Evolutionary conservation across 2,329 filamentous ascomycete species (phyloP).

Genomic region (Elsinoe australis): DNA sequence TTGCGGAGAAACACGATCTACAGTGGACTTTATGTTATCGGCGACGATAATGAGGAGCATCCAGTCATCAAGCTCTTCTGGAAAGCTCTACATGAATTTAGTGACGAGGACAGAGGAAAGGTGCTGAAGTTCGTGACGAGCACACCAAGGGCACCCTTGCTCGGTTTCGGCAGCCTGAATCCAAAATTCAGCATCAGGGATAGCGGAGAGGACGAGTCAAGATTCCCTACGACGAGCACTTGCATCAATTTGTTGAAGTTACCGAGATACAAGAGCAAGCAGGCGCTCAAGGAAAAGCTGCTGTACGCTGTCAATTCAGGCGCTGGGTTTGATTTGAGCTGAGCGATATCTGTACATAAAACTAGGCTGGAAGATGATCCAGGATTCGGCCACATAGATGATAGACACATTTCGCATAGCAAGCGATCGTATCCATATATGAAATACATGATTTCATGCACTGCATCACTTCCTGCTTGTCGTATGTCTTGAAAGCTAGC

Average conservation of each 20-base stretch:
- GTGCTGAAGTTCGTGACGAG: constrained; percentile 95
- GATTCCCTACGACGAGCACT: constrained; percentile 87
- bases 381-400: no score
- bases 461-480: no score
- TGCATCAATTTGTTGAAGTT: constrained; percentile 93
- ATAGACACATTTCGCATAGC: no score
- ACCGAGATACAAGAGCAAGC: constrained; percentile 65
- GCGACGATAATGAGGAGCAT: constrained; percentile 82
- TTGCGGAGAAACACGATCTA: constrained; percentile 77
- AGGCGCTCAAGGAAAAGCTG: constrained; percentile 66
- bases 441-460: no score
- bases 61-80: constrained; percentile 82
- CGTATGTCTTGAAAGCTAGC: no score
- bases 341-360: no score
- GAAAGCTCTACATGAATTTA: constrained; percentile 72
- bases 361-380: no score
- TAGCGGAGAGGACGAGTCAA: constrained; percentile 63
- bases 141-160: constrained; percentile 78
- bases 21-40: constrained; percentile 78
- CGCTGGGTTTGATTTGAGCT: constrained; percentile 86
- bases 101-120: constrained; percentile 69
- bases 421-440: no score
- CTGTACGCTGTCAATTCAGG: constrained; percentile 84
- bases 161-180: constrained; percentile 80
- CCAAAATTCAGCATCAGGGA: constrained; percentile 88